Evolutionary conservation across 1,284 basidiomycete species (phyloP).

Genomic region (Caloboletus firmus): DNA sequence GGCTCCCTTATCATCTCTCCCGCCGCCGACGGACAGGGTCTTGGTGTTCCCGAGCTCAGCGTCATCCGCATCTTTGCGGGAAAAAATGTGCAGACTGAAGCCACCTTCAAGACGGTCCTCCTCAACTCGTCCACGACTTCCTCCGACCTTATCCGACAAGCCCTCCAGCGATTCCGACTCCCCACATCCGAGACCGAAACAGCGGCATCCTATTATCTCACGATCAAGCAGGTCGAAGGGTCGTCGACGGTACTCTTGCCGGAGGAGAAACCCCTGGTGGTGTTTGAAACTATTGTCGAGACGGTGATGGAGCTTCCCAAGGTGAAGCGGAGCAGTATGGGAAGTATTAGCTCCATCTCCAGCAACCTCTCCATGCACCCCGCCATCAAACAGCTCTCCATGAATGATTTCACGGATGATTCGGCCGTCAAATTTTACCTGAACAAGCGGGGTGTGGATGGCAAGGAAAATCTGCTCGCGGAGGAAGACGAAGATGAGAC

Average conservation of each 20-base stretch:
- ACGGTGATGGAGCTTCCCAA: constrained; percentile 78
- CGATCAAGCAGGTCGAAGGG: constrained; percentile 87
- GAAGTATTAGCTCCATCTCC: constrained; percentile 88
- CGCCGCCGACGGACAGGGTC: constrained; percentile 55
- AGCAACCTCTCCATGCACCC: constrained; percentile 93
- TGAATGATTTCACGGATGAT: constrained; percentile 98
- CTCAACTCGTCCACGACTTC: constrained; percentile 86
- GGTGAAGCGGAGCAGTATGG: constrained; percentile 89
- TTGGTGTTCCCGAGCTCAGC: constrained; percentile 81
- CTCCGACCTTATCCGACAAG: constrained; percentile 83
- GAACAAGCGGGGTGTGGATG: constrained; percentile 55
- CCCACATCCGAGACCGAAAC: constrained; percentile 58
- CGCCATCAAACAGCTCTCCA: constrained; percentile 87
- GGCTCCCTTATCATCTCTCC: constrained; percentile 71
- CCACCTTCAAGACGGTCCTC: constrained; percentile 96
- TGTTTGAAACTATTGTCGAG: constrained; percentile 84
- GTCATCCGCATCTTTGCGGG: constrained; percentile 96
- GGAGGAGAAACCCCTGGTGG: constrained; percentile 77
- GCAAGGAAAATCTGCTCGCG: constrained; percentile 31
- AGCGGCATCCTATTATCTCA: constrained; percentile 77
- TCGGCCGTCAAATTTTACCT: constrained; percentile 96
- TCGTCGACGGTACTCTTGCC: constrained; percentile 73
- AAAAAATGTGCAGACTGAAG: constrained; percentile 82
- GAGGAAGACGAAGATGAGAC: constrained; percentile 49
- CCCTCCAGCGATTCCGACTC: constrained; percentile 90